Base-by-base conservation (phyloP, 257 asterid genomes). In the Ocimum tenuiflorum region DNA sequence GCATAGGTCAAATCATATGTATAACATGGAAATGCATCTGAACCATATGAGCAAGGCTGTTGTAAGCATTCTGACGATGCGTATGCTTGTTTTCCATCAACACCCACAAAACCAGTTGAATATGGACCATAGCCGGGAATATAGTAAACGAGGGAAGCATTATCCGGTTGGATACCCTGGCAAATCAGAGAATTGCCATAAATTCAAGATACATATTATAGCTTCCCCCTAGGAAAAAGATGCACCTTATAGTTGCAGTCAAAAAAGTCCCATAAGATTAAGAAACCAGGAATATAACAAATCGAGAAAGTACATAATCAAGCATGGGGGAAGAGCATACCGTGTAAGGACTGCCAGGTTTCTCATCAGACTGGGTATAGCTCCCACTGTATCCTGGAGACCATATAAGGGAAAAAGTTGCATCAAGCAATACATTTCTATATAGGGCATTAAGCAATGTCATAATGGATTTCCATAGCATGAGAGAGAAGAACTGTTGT, bases 81-180 rank as follows among this genome's bases (percentile, higher is more conserved):
- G 63, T 80, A 79, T 0, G 88, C 70, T 67, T 79, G 88, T 58
- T 87, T 83, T 36, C 87, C 90, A 61, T 88, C 90, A 24, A 65
- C 60, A 3, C 88, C 81, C 67, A 83, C 56, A 65, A 38, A 88
- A 48, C 85, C 85, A 75, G 85, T n/a, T 17, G 81, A 64, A 70
- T 80, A 89, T 31, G 95, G 84, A 78, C 78, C 81, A 63, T 79
- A 80, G 47, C 91, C 79, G 36, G 94, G 94, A 74, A 80, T 8
- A 50, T 85, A 85, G 63, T 83, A 89, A 8, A 80, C 68, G 53
- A 69, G 68, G 33, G 89, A 84, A 57, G 82, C 60, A 60, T 75
- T 80, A 46, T 81, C 88, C 22, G 83, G 75, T 31, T 67, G 86
- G 51, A 73, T 20, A 27, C 82, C 87, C 89, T 80, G 80, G 41